Conservation (phyloP, 768 basidiomycete genomes). For the Hygrophorus pudorinus region DNA sequence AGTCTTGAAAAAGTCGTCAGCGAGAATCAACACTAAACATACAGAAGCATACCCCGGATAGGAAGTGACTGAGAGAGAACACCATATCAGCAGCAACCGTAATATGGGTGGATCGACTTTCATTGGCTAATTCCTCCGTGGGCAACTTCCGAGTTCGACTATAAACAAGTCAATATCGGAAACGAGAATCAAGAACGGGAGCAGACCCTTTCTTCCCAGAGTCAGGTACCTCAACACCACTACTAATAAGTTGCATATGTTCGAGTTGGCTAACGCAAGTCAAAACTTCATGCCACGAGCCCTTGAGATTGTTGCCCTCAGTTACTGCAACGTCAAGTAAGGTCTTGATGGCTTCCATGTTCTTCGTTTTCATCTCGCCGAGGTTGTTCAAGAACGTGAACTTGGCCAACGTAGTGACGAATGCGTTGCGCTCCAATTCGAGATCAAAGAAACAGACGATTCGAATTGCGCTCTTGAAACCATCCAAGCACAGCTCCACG, state of each 20-base stretch:
- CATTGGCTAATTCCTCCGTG: conserved; percentile 91
- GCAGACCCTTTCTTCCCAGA: conserved; percentile 71
- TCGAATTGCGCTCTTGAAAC: conserved; percentile 93
- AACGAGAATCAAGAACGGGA: neutral
- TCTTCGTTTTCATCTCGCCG: conserved; percentile 98
- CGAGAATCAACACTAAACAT: neutral
- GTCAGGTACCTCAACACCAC: conserved; percentile 79
- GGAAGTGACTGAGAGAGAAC: conserved; percentile 89
- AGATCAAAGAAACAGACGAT: conserved; percentile 97
- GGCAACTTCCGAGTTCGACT: conserved; percentile 54
- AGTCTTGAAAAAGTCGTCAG: conserved; percentile 38
- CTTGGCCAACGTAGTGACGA: conserved; percentile 91
- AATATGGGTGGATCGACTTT: conserved; percentile 95
- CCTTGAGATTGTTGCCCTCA: conserved; percentile 95
- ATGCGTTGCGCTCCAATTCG: conserved; percentile 96
- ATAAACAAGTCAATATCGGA: conserved; percentile 2
- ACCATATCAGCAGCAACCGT: conserved; percentile 99
- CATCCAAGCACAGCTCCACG: conserved; percentile 86
- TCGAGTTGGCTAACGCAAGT: conserved; percentile 98
- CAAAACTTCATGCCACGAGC: conserved; percentile 92
- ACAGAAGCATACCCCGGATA: conserved; percentile 68
- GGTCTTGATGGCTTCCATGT: conserved; percentile 97
- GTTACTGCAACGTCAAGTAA: conserved; percentile 89
- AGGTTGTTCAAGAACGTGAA: conserved; percentile 97
- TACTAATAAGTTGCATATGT: conserved; percentile 95